These are phyloP conservation scores for Penicillium steckii DNA, from an alignment of 495 filamentous ascomycete genomes.

Conservation along the genomic window DNA sequence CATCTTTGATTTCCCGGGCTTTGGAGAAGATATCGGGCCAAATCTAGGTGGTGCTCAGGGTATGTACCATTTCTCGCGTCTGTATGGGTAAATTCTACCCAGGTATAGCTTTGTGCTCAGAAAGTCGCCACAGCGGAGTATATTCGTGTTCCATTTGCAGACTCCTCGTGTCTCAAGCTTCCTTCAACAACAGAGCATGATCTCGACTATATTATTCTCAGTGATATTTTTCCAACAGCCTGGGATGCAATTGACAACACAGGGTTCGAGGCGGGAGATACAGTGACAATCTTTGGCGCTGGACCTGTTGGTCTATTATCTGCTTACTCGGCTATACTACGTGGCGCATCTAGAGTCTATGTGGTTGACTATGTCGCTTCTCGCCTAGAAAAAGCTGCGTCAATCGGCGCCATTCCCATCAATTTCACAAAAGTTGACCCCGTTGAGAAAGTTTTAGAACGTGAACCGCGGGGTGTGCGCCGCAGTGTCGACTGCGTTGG, in stretches of 20 bases:
- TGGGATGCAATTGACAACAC: neutral
- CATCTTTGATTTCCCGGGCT: conserved; percentile 2
- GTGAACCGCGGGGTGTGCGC: conserved; percentile 11
- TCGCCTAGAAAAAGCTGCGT: conserved; percentile 6
- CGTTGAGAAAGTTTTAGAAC: conserved; percentile 8
- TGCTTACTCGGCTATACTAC: conserved; percentile 21
- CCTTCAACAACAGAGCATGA: conserved; percentile 2
- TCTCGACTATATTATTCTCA: conserved; percentile 26
- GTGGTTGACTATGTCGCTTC: conserved; percentile 8
- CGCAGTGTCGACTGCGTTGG: conserved; percentile 16
- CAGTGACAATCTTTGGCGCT: neutral
- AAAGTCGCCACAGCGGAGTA: neutral
- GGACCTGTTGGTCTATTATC: neutral
- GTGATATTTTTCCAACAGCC: conserved; percentile 24
- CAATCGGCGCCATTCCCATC: conserved; percentile 15
- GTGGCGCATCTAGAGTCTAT: conserved; percentile 34
- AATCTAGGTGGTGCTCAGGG: conserved; percentile 8
- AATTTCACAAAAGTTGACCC: conserved; percentile 10
- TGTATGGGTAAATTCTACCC: neutral
- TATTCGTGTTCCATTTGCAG: conserved; percentile 4
- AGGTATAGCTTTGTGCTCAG: neutral
- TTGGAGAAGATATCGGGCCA: conserved; percentile 3
- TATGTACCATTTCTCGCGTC: neutral
- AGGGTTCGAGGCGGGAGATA: neutral
- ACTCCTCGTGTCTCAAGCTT: neutral